A percentile compares a stretch with the other conserved stretches of the same genome.
Evolutionary conservation across 1,284 basidiomycete genomes (phyloP).

Genomic region (Moniliophthora roreri): DNA sequence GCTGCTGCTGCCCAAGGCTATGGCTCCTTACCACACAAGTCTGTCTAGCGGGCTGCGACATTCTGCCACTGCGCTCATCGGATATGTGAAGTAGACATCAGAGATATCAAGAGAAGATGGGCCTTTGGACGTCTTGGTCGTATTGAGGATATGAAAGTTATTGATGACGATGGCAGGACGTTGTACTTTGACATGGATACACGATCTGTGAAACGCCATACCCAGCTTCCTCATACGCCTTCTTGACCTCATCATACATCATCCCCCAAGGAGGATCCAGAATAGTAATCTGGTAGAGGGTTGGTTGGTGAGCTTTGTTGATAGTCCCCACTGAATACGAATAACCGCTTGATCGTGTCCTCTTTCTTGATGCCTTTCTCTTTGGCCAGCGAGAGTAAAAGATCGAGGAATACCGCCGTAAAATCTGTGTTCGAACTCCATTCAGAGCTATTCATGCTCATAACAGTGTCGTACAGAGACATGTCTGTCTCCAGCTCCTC

Average conservation of each 20-base stretch:
- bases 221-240: conserved; percentile 54
- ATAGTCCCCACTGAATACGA: conserved; percentile 82
- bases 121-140: too few relatives aligned
- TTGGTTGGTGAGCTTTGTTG: conserved; percentile 31
- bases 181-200: too few relatives aligned
- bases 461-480: conserved; percentile 33
- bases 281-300: too few relatives aligned
- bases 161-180: too few relatives aligned
- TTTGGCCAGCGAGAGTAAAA: conserved; percentile 61
- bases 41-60: too few relatives aligned
- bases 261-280: too few relatives aligned
- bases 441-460: conserved; percentile 31
- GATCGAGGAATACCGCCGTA: conserved; percentile 54
- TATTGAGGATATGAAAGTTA: too few relatives aligned
- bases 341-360: conserved; percentile 73
- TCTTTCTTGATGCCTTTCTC: conserved; percentile 54
- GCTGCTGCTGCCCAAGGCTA: too few relatives aligned
- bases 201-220: conserved; percentile 71
- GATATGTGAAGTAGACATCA: too few relatives aligned
- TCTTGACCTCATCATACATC: conserved; percentile 55
- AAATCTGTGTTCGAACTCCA: conserved; percentile 67
- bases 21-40: too few relatives aligned
- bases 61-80: too few relatives aligned
- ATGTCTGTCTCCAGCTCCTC: conserved; percentile 34
- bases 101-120: too few relatives aligned